Evolutionary conservation across 805 yeast genomes (phyloP).

Genomic region (Schizosaccharomyces lindneri): DNA sequence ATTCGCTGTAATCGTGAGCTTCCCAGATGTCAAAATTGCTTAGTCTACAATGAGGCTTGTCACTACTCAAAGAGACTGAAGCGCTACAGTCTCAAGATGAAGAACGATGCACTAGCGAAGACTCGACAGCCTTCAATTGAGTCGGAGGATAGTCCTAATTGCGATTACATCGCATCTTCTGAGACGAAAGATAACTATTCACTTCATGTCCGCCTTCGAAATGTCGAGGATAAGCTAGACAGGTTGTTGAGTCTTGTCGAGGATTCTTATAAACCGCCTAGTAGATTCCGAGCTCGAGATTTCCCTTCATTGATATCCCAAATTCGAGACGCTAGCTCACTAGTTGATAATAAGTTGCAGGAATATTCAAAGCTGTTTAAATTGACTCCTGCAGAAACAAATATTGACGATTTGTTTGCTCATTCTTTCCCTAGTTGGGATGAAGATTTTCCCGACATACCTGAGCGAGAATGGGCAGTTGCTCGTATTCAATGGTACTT

Average conservation of each 20-base stretch:
- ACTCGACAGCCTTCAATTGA: no score
- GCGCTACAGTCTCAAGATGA: not conserved
- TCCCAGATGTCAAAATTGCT: not conserved
- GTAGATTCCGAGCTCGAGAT: not conserved
- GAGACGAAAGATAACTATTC: no score
- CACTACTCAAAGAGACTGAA: not conserved
- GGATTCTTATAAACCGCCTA: not conserved
- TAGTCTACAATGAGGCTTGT: not conserved
- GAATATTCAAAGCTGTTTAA: not conserved
- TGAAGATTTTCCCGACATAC: not conserved
- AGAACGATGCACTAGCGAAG: not conserved
- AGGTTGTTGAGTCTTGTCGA: not conserved
- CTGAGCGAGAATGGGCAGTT: not conserved
- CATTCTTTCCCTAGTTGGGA: not conserved
- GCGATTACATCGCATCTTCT: no score
- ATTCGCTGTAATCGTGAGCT: not conserved
- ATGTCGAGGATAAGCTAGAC: not conserved
- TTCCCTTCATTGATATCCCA: not conserved
- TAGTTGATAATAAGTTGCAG: not conserved
- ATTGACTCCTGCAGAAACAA: not conserved
- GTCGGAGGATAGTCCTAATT: no score
- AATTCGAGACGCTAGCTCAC: not conserved
- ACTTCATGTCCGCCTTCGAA: not conserved
- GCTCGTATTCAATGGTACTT: not conserved
- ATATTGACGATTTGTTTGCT: not conserved